Percentiles rank a stretch among this genome's conserved stretches.
These are phyloP conservation scores for Evernia prunastri DNA, from an alignment of 495 filamentous ascomycete species.

Conservation along the genomic window DNA sequence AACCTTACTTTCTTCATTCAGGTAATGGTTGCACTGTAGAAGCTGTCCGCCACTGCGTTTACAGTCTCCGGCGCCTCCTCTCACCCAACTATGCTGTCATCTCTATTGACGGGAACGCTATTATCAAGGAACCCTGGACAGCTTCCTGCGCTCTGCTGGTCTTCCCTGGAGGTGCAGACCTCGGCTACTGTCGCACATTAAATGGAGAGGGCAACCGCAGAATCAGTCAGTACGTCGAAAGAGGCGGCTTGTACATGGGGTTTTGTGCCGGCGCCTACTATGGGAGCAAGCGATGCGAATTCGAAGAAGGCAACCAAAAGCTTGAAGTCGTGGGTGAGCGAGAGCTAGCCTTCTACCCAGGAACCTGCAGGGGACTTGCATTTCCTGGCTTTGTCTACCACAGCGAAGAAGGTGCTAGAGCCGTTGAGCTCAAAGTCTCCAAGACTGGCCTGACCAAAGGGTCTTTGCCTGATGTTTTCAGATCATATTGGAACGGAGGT, in stretches of 20 bases:
- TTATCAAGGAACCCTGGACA: constrained; percentile 90
- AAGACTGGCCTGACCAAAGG: constrained; percentile 51
- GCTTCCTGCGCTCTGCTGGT: constrained; percentile 82
- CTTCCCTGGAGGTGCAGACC: constrained; percentile 89
- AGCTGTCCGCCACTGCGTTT: constrained; percentile 84
- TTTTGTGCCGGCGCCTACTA: constrained; percentile 97
- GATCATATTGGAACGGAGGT: constrained; percentile 89
- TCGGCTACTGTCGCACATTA: constrained; percentile 81
- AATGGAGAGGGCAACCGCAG: constrained; percentile 82
- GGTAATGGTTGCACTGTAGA: constrained; percentile 79
- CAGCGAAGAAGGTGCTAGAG: constrained; percentile 78
- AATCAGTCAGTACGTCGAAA: constrained; percentile 76
- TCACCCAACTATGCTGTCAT: constrained; percentile 91
- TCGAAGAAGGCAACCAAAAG: constrained; percentile 74
- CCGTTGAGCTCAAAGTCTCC: constrained; percentile 59
- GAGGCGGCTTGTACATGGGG: constrained; percentile 81
- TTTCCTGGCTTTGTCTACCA: constrained; percentile 89
- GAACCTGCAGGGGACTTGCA: constrained; percentile 75
- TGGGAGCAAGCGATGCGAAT: constrained; percentile 72
- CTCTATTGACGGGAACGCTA: constrained; percentile 65
- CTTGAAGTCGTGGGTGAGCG: constrained; percentile 82
- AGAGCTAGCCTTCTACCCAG: constrained; percentile 84
- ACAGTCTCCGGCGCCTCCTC: constrained; percentile 80
- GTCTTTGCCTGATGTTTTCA: constrained; percentile 57
- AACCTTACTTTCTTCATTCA: constrained; percentile 31